Evolutionary conservation across 1,284 basidiomycete genomes (phyloP), one percentile per base, ranked within the genome.

Genomic region (Kwoniella shivajii): DNA sequence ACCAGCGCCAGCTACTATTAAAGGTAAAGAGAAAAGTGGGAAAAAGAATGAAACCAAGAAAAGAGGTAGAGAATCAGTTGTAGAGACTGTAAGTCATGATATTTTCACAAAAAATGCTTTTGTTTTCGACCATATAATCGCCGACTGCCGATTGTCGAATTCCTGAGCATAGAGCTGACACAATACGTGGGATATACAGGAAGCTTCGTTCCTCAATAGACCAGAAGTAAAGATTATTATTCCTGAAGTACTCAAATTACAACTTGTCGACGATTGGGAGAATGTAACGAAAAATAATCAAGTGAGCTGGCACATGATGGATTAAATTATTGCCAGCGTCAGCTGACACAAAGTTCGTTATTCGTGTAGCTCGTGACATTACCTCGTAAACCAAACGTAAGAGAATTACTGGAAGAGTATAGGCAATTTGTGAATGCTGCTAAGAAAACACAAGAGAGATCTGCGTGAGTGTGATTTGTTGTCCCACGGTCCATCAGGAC

Each of bases 181-280:
- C 6, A 16, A 45, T 45, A 14, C 4, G 4, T 36, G 13, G 44
- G 33, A 16, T n/a, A 44, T 2, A 30, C 61, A 81, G 72, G 82
- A 83, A 59, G 78, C 80, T 7, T 82, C 84, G 43, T 81, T 78
- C 52, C 63, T 81, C 67, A 88, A 86, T 76, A 86, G 88, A 64
- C 90, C 90, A 3, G 94, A 98, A 69, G 88, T 99, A 82, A 92
- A 91, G 76, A 83, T 99, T 45, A 84, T 82, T 52, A 87, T 98
- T 13, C 96, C 95, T 0, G 94, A 98, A 67, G 76, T 84, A 14
- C 83, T 99, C 62, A 98, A 98, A 76, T 82, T 88, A 30, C 83
- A 90, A 57, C 82, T 99, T 14, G 94, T 99, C 1, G 94, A 99
- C 69, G 96, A 99, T 69, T 99, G 95, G 95, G 95, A 99, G 79